Conservation (phyloP, 495 filamentous ascomycete genomes). For the Acidiella bohemica region DNA sequence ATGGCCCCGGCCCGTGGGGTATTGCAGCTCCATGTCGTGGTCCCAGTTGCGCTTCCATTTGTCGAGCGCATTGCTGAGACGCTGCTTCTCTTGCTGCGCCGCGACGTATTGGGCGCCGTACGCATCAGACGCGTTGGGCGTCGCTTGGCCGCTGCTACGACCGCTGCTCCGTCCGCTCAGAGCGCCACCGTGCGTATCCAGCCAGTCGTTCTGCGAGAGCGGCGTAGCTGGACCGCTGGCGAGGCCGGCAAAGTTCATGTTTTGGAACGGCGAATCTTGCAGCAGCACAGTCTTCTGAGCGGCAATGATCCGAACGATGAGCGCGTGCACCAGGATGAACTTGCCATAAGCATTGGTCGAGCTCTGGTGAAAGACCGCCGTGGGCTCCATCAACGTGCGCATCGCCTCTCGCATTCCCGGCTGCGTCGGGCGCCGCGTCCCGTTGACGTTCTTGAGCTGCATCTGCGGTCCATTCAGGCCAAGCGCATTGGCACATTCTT, state of each 20-base stretch:
- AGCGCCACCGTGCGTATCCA: conserved; percentile 25
- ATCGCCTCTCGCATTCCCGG: conserved; percentile 42
- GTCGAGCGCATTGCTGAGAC: conserved; percentile 36
- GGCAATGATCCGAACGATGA: conserved; percentile 34
- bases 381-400: conserved; percentile 39
- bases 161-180: conserved; percentile 31
- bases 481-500: conserved; percentile 47
- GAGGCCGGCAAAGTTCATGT: conserved; percentile 15
- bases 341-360: conserved; percentile 54
- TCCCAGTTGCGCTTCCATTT: conserved; percentile 44
- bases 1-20: conserved; percentile 35
- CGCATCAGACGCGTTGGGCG: conserved; percentile 35
- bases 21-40: conserved; percentile 46
- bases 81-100: conserved; percentile 22
- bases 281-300: conserved; percentile 11
- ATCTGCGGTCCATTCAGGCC: conserved; percentile 39
- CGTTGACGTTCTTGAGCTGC: conserved; percentile 38
- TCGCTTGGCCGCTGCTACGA: conserved; percentile 32
- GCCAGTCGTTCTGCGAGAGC: conserved; percentile 37
- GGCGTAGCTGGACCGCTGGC: conserved; percentile 33
- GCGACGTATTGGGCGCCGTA: neutral
- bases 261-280: conserved; percentile 9
- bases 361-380: conserved; percentile 38
- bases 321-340: conserved; percentile 52
- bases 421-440: conserved; percentile 44